Base-by-base conservation (phyloP, 2,329 filamentous ascomycete species). In the Penicillium crustosum region DNA sequence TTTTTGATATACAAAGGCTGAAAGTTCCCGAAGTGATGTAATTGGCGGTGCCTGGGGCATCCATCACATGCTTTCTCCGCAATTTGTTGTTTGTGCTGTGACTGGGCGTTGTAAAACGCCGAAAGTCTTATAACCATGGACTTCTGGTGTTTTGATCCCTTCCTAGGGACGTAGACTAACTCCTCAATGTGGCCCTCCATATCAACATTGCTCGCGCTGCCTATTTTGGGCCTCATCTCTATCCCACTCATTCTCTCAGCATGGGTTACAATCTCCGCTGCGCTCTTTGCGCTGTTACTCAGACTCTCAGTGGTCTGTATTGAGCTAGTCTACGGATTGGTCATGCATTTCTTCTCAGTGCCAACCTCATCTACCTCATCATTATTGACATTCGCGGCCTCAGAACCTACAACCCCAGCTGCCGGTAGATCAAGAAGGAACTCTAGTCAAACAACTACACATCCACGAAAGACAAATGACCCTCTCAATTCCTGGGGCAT, bases 211-310 rank as follows among this genome's bases (percentile, higher is more conserved):
- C 71, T 89, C 49, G 75, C 86, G 52, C 78, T 88, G 51, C 86
- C 86, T n/a, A 80, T 88, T 66, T 77, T 89, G 62, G 79, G 85
- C 67, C 61, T 88, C 61, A 78, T 87, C 66, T 86, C 86, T 23
- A 74, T 89, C 13, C 87, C 87, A 9, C 79, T 89, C 53, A 80
- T 84, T 64, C 69, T 89, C 49, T 82, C 86, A 54, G 87, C 87
- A 52, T 82, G 81, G 61, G 74, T 89, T 61, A 89, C 87, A 33
- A 86, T 86, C 54, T 81, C 79, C 5, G 64, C 89, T 48, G 85
- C 87, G 39, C 83, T 87, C 62, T 78, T 82, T 38, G 78, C 88
- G 36, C 81, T 90, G 49, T 80, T 84, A 67, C 74, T 87, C 61
- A 82, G 86, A 25, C 81, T 87, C 25, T 75, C 82, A 45, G 68